These are phyloP conservation scores for Dryadomyces sulphureus DNA, from an alignment of 2,329 filamentous ascomycete species.

Conservation along the genomic window DNA sequence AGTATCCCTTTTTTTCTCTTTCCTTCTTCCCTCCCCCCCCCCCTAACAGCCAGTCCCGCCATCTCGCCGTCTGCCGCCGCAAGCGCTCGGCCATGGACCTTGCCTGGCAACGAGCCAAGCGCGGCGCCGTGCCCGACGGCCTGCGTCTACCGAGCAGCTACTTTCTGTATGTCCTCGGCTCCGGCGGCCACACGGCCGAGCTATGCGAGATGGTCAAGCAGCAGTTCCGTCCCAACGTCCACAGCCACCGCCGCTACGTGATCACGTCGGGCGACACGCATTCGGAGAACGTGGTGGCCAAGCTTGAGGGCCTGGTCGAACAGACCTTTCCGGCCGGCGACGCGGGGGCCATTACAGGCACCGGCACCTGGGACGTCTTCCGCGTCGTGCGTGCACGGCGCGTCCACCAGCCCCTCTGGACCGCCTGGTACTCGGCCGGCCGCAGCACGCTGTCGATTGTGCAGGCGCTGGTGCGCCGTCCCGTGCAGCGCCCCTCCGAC, in stretches of 20 bases:
- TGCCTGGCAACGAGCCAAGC: slow-evolving; percentile 5
- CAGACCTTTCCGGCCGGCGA: slow-evolving; percentile 19
- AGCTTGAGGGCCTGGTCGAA: slow-evolving; percentile 42
- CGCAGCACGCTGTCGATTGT: slow-evolving; percentile 34
- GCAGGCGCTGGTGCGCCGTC: slow-evolving; percentile 17
- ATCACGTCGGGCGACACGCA: slow-evolving; percentile 63
- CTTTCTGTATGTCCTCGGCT: slow-evolving; percentile 72
- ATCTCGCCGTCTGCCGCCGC: neutral
- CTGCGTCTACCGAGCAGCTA: slow-evolving; percentile 25
- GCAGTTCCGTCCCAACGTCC: slow-evolving; percentile 33
- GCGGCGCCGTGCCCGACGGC: slow-evolving; percentile 7
- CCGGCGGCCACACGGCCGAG: slow-evolving; percentile 87
- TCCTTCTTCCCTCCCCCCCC: neutral
- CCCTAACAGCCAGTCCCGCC: slow-evolving; percentile 3
- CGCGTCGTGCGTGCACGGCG: slow-evolving; percentile 60
- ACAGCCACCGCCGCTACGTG: slow-evolving; percentile 65
- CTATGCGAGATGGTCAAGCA: slow-evolving; percentile 72
- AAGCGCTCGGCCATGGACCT: slow-evolving; percentile 1
- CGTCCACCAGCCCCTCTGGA: slow-evolving; percentile 68
- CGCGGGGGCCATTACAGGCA: slow-evolving; percentile 3
- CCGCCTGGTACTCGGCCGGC: slow-evolving; percentile 55
- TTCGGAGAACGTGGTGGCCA: slow-evolving; percentile 46
- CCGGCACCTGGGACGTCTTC: slow-evolving; percentile 45
- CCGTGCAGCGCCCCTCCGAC: slow-evolving; percentile 9
- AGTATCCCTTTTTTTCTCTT: neutral